Conservation (phyloP, 768 basidiomycete species). For the Lanmaoa pseudosensibilis region DNA sequence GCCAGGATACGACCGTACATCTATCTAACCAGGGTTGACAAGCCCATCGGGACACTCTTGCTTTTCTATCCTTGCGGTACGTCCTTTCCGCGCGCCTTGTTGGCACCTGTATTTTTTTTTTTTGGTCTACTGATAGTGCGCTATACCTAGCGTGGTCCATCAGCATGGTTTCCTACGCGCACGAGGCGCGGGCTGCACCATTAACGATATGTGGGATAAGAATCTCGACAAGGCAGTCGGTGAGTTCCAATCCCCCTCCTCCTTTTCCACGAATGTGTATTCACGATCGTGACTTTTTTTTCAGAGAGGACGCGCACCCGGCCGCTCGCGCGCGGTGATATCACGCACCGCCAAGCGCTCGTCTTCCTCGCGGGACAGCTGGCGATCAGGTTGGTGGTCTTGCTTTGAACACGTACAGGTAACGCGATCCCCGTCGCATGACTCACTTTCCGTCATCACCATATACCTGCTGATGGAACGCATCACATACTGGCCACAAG, state of each 20-base stretch:
- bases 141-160: conserved; percentile 86
- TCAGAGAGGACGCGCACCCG: conserved; percentile 81
- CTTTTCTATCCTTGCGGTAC: conserved; percentile 93
- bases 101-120: too few species aligned
- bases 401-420: conserved; percentile 97
- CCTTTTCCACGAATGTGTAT: not conserved
- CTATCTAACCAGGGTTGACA: conserved; percentile 86
- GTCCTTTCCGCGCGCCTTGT: conserved; percentile 28
- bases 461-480: conserved; percentile 98
- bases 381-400: conserved; percentile 75
- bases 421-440: not conserved
- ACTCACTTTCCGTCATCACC: conserved; percentile 73
- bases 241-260: conserved; percentile 29
- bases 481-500: conserved; percentile 95
- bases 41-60: conserved; percentile 93
- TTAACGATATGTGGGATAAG: conserved; percentile 98
- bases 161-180: conserved; percentile 89
- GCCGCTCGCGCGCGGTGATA: conserved; percentile 82
- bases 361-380: conserved; percentile 83
- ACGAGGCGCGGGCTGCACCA: conserved; percentile 92
- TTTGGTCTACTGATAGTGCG: not conserved
- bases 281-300: not conserved
- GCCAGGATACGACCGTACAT: conserved; percentile 70
- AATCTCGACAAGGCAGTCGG: conserved; percentile 91
- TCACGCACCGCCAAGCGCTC: conserved; percentile 72